Percentiles rank a stretch among this genome's conserved stretches.
These are phyloP conservation scores for Datura wrightii DNA, from an alignment of 257 asterid species.

Conservation along the genomic window DNA sequence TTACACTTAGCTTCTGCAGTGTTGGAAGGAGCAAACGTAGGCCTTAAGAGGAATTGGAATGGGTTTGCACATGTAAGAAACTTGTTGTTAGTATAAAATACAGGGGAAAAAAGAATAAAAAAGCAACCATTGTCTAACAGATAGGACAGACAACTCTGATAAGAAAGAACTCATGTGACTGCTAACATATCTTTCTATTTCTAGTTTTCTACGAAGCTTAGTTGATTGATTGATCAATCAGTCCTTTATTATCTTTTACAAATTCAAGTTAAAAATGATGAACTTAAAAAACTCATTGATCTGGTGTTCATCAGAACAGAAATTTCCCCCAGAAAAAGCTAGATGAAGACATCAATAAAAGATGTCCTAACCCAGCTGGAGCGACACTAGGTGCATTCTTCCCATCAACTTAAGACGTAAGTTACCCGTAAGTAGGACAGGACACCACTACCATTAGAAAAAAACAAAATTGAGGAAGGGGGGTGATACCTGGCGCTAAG, in stretches of 20 bases:
- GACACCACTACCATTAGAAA: not conserved
- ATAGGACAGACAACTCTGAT: not conserved
- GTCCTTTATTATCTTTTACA: not conserved
- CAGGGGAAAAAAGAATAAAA: not conserved
- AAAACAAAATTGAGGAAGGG: not conserved
- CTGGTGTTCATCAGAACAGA: not conserved
- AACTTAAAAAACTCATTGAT: conserved; percentile 8
- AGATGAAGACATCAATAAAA: not conserved
- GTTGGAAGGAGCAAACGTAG: not conserved
- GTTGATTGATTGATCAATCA: conserved; percentile 14
- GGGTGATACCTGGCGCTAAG: conserved; percentile 67
- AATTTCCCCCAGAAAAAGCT: not conserved
- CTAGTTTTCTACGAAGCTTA: not conserved
- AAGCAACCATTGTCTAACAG: not conserved
- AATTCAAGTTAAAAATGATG: not conserved
- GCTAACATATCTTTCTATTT: not conserved
- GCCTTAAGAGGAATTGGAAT: not conserved
- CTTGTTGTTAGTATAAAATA: not conserved
- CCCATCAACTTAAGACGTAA: too few species aligned
- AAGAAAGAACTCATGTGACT: not conserved
- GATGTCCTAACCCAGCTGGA: not conserved
- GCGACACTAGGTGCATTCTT: too few species aligned
- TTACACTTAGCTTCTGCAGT: not conserved
- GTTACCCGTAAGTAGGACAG: not conserved
- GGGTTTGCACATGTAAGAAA: not conserved